Base-by-base conservation (phyloP, 495 filamentous ascomycete species). In the Penicillium paradoxum region DNA sequence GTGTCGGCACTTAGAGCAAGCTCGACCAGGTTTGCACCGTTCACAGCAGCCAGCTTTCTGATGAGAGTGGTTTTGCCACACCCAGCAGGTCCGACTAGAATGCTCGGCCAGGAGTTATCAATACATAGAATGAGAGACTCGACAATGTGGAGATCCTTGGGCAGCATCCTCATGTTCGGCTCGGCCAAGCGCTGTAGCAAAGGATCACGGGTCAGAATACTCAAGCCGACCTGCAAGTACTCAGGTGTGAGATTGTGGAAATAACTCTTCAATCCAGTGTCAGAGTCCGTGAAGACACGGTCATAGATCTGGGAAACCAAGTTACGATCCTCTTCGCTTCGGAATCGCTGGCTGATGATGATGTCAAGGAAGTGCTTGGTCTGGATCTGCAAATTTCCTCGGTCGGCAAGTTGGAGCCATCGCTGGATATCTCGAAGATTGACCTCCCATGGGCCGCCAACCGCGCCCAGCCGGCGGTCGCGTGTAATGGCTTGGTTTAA, bases 361-460 rank as follows among this genome's bases (percentile, higher is more conserved):
- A 92, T 72, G 52, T 89, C 80, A 13, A 91, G 75, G 68, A 90
- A 95, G 56, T 95, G 75, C 58, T 50, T 88, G 63, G 29, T 89
- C 57, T 37, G 76, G 67, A 62, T 83, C 65, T 49, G 79, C 49
- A 30, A 80, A 76, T 62, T 58, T 19, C 65, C 68, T 19, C 69
- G 66, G 41, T 73, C 70, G 29, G 89, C 72, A 39, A 99, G 63
- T 49, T 89, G 79, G 29, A 97, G 77, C 92, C 92, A 97, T 33
- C 95, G 81, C 40, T 91, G 79, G 6, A 87, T 89, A 69, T 99
- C 95, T 63, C 95, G 84, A 54, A 99, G 72, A 57, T 99, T 99
- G 61, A 99, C 90, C 62, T 99, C 95, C 95, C 92, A 97, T 2
- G 93, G 95, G 9, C 87, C 87, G 42, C 95, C 95, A 45, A 85